Base-by-base conservation (phyloP, 139 green algal genomes). In the Yamagishiella unicocca region DNA sequence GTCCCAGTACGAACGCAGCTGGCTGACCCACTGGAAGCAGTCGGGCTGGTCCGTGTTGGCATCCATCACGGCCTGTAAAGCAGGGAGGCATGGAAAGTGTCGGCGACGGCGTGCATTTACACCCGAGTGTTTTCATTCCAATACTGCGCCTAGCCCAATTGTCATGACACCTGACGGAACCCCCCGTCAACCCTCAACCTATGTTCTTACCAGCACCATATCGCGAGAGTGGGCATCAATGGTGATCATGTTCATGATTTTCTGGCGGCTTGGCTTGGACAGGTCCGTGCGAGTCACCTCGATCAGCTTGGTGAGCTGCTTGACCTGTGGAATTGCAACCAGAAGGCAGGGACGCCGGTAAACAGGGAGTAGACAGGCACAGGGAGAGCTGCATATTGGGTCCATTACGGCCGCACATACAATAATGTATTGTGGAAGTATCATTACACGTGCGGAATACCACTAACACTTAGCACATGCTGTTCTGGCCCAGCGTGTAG, bases 221-320 rank as follows among this genome's bases (percentile, higher is more conserved):
- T 97, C 95, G 38, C 95, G 93, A 37, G 90, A 94, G 93, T 97
- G 95, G 2, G 95, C 95, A 55, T 97, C 95, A 66, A 97, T 97
- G 76, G 95, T 97, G 90, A 97, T 97, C 95, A 96, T 96, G 91
- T 96, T 97, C 90, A 93, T 93, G 87, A 94, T 88, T 89, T 97
- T 97, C 76, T 95, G 93, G n/a, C 94, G 90, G 33, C 94, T 80
- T 0, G 86, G 54, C 88, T 96, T 96, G 45, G 85, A 46, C 74
- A 96, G 92, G 33, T 96, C 90, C 31, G 90, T 94, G 62, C 92
- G 90, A 31, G 93, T 96, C 72, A 95, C 92, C 90, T 97, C 94
- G 88, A 97, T 96, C 45, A 97, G 89, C 55, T 95, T 91, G 24
- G 94, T 98, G 24, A 98, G 94, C 93, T 98, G 96, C 91, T 93